These are phyloP conservation scores for Leonotis leonurus DNA, from an alignment of 257 asterid genomes.

Conservation along the genomic window DNA sequence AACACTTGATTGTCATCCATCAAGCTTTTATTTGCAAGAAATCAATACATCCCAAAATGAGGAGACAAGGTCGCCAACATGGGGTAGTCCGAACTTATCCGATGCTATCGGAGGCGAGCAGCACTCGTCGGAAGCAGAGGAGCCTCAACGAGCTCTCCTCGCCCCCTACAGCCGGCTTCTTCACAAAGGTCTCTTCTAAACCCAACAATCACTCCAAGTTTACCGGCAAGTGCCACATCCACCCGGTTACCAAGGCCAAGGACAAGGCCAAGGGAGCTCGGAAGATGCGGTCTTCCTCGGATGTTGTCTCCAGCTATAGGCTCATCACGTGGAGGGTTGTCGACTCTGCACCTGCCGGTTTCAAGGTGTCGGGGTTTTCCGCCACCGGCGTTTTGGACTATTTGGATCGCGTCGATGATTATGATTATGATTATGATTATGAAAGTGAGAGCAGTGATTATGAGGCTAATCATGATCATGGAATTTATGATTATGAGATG, in stretches of 20 bases:
- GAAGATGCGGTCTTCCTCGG: constrained; percentile 34
- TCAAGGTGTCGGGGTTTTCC: constrained; percentile 43
- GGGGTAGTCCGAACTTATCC: constrained; percentile 68
- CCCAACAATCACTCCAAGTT: constrained; percentile 91
- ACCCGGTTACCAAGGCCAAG: constrained; percentile 51
- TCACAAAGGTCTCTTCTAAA: constrained; percentile 47
- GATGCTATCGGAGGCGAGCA: constrained; percentile 24
- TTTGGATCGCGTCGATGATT: constrained; percentile 22
- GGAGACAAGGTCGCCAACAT: constrained; percentile 71
- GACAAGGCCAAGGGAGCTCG: constrained; percentile 60
- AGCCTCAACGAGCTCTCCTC: constrained; percentile 25
- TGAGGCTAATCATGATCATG: background rate
- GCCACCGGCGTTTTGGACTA: constrained; percentile 57
- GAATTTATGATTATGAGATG: background rate
- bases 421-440: background rate
- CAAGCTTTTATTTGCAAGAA: background rate
- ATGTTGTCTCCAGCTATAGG: constrained; percentile 22
- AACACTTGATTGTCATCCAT: background rate
- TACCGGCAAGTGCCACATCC: constrained; percentile 61
- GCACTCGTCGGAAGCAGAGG: constrained; percentile 26
- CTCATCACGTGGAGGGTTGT: constrained; percentile 54
- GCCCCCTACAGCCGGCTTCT: constrained; percentile 63
- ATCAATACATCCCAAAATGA: constrained; percentile 37
- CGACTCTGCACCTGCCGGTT: constrained; percentile 34
- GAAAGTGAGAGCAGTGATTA: background rate